Percentiles rank a stretch among this genome's conserved stretches.
Conservation (phyloP, 495 filamentous ascomycete genomes). For the Penicillium macrosclerotiorum region DNA sequence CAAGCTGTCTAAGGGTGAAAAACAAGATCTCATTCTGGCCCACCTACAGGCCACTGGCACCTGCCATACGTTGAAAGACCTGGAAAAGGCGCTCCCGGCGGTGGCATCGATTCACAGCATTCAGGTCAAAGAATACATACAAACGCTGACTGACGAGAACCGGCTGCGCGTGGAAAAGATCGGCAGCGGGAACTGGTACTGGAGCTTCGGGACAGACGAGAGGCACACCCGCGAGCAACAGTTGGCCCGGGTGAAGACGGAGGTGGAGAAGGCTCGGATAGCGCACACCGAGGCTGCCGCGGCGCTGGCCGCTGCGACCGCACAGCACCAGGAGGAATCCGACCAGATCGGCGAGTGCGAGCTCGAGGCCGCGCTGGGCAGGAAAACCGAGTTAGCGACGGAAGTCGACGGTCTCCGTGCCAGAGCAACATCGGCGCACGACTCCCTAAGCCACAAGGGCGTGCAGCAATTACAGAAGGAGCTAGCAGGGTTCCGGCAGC, state of each 20-base stretch:
- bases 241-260: constrained; percentile 49
- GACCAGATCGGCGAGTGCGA: constrained; percentile 18
- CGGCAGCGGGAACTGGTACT: constrained; percentile 80
- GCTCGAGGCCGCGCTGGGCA: constrained; percentile 19
- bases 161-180: constrained; percentile 75
- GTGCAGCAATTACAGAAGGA: constrained; percentile 52
- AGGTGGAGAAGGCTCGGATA: constrained; percentile 51
- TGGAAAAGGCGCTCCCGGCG: constrained; percentile 66
- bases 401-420: constrained; percentile 26
- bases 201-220: constrained; percentile 67
- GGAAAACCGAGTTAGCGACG: constrained; percentile 25
- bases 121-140: constrained; percentile 69
- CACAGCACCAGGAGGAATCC: constrained; percentile 17
- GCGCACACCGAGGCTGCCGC: constrained; percentile 18
- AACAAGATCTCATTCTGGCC: constrained; percentile 59
- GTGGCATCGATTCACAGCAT: constrained; percentile 67
- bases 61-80: constrained; percentile 71
- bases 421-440: constrained; percentile 24
- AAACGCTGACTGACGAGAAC: constrained; percentile 61
- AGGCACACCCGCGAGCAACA: constrained; percentile 49
- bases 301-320: constrained; percentile 23
- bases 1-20: constrained; percentile 59
- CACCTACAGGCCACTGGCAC: constrained; percentile 63
- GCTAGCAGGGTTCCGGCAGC: constrained; percentile 40
- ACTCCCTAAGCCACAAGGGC: constrained; percentile 49